These are phyloP conservation scores for Cercophora newfieldiana DNA, from an alignment of 495 filamentous ascomycete genomes.

Conservation along the genomic window DNA sequence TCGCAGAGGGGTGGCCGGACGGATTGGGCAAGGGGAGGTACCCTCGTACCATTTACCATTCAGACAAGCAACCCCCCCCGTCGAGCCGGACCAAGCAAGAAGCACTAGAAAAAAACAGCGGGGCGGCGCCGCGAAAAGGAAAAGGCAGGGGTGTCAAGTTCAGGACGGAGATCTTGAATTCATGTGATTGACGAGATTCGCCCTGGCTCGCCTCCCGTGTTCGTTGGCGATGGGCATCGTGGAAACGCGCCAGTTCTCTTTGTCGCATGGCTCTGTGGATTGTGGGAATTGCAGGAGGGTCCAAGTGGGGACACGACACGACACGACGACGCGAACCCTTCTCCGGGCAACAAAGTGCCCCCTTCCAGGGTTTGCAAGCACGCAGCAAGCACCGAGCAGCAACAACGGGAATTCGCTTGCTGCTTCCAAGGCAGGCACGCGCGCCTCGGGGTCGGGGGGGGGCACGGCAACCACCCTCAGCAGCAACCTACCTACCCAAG, in stretches of 20 bases:
- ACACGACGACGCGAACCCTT: background rate
- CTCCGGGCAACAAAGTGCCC: background rate
- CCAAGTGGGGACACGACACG: constrained; percentile 6
- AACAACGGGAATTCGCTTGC: background rate
- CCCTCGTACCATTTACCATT: background rate
- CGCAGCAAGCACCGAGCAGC: background rate
- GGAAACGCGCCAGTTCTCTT: constrained; percentile 13
- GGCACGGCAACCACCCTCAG: background rate
- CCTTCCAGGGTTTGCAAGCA: background rate
- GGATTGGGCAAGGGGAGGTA: constrained; percentile 8
- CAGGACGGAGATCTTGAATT: constrained; percentile 11
- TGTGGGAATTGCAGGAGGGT: constrained; percentile 20
- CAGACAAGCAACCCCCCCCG: background rate
- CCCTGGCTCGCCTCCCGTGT: too few relatives aligned
- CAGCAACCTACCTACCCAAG: background rate
- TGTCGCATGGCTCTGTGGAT: constrained; percentile 11
- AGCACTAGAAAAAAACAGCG: background rate
- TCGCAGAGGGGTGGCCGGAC: background rate
- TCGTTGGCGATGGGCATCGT: constrained; percentile 15
- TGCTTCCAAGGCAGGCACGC: background rate
- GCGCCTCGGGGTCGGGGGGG: background rate
- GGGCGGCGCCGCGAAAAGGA: background rate
- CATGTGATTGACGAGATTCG: constrained; percentile 13
- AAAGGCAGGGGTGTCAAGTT: background rate
- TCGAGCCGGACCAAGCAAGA: background rate